phyloP scores from a whole-genome alignment of 805 yeast species.

The Candida adriatica region DNA sequence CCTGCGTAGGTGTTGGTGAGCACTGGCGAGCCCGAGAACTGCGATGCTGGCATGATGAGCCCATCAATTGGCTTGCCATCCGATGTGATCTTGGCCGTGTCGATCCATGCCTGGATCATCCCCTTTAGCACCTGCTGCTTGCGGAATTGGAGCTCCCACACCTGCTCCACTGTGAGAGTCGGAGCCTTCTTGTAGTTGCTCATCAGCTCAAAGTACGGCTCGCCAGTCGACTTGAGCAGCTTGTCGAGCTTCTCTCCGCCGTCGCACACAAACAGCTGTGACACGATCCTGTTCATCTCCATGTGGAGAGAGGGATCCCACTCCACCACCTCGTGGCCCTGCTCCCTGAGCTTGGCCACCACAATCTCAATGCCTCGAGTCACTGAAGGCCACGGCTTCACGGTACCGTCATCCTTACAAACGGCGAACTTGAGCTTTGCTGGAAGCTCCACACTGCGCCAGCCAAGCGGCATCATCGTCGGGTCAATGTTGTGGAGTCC shows the following conservation, averaged over 20 bases:
- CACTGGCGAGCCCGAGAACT: slow-evolving; percentile 28
- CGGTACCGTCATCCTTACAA: slow-evolving; percentile 33
- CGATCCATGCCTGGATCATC: slow-evolving; percentile 36
- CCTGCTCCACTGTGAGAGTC: slow-evolving; percentile 36
- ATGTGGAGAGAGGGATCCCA: slow-evolving; percentile 35
- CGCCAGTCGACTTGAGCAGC: slow-evolving; percentile 32
- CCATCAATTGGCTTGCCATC: slow-evolving; percentile 39
- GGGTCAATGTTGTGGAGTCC: slow-evolving; percentile 38
- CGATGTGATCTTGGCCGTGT: slow-evolving; percentile 26
- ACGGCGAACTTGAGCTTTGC: slow-evolving; percentile 34
- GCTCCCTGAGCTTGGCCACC: slow-evolving; percentile 25
- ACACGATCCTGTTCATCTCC: slow-evolving; percentile 26
- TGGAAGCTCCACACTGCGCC: slow-evolving; percentile 29
- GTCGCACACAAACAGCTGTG: slow-evolving; percentile 27
- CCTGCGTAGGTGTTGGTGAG: slow-evolving; percentile 11
- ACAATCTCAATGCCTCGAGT: slow-evolving; percentile 34
- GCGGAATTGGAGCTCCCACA: slow-evolving; percentile 36
- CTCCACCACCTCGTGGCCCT: slow-evolving; percentile 45
- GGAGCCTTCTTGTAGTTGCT: slow-evolving; percentile 34
- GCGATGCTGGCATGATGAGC: slow-evolving; percentile 32
- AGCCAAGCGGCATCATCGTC: slow-evolving; percentile 32
- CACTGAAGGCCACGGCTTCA: slow-evolving; percentile 45
- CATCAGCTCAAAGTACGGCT: slow-evolving; percentile 37
- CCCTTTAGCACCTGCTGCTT: slow-evolving; percentile 31
- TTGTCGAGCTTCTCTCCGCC: slow-evolving; percentile 32